phyloP scores from a whole-genome alignment of 2,329 filamentous ascomycete species.

The Talaromyces sp. region DNA sequence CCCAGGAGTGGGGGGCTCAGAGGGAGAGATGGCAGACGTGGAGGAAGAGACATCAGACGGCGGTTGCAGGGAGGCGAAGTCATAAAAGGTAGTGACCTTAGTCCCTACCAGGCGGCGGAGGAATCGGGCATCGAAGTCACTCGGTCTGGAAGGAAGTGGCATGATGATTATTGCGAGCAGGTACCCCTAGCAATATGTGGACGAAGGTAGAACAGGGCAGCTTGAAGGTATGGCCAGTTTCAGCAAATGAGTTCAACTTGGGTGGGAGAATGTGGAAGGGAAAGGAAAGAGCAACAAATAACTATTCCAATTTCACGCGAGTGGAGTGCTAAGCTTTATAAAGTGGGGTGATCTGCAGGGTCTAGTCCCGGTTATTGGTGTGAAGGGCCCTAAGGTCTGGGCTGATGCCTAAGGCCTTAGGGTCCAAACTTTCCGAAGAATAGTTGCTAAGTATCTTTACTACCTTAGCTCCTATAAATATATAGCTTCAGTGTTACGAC shows the following conservation, averaged over 20 bases:
- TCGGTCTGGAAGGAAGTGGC: not conserved
- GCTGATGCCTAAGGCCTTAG: too few species aligned
- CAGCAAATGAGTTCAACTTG: not conserved
- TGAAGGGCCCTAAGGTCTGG: too few species aligned
- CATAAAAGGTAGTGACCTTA: constrained; percentile 12
- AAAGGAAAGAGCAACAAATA: not conserved
- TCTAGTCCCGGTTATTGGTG: not conserved
- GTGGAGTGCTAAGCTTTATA: not conserved
- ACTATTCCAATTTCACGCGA: not conserved
- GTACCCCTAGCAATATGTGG: not conserved
- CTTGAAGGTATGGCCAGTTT: not conserved
- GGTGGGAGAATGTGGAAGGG: not conserved
- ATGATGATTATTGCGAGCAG: constrained; percentile 2
- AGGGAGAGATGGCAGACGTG: not conserved
- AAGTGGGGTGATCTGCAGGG: not conserved
- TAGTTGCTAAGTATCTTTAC: too few species aligned
- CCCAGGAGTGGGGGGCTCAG: not conserved
- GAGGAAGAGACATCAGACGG: constrained; percentile 1
- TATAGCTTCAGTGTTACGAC: too few species aligned
- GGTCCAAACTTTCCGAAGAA: too few species aligned
- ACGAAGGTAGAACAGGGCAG: not conserved
- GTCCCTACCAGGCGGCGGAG: constrained; percentile 17
- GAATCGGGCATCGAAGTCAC: constrained; percentile 14
- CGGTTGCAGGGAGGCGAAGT: constrained; percentile 1
- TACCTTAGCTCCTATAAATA: too few species aligned